Percentiles rank a stretch among this genome's conserved stretches.
These are phyloP conservation scores for Moniliella sp. DNA, from an alignment of 1,284 basidiomycete genomes.

Conservation along the genomic window DNA sequence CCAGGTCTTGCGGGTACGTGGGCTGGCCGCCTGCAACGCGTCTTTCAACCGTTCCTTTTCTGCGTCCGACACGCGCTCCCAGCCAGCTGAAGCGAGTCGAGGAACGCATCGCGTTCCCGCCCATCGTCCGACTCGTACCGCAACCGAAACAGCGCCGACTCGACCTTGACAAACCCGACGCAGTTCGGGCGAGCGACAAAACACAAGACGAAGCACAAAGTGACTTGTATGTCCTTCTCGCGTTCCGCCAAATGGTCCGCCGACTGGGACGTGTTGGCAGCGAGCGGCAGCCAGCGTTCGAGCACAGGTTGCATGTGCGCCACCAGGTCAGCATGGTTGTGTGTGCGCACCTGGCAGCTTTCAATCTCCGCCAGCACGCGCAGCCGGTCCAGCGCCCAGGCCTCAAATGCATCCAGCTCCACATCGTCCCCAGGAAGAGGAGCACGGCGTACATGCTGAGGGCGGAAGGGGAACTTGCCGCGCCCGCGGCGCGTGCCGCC, in stretches of 20 bases:
- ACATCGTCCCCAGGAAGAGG: too few relatives aligned
- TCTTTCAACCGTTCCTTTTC: constrained; percentile 43
- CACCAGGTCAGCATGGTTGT: constrained; percentile 54
- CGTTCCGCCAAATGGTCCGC: constrained; percentile 42
- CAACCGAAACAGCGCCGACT: constrained; percentile 60
- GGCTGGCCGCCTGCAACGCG: constrained; percentile 38
- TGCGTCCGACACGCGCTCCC: constrained; percentile 45
- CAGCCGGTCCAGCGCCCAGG: constrained; percentile 66
- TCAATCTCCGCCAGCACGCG: constrained; percentile 85
- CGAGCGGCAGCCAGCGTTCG: constrained; percentile 52
- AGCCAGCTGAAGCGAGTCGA: constrained; percentile 59
- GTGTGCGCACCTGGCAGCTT: constrained; percentile 63
- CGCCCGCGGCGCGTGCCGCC: too few relatives aligned
- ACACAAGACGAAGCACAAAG: constrained; percentile 80
- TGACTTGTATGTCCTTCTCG: constrained; percentile 69
- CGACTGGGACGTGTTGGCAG: constrained; percentile 41
- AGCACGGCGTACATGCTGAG: too few relatives aligned
- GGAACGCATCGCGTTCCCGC: constrained; percentile 49
- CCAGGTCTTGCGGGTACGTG: constrained; percentile 30
- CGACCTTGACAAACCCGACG: constrained; percentile 74
- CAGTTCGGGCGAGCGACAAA: constrained; percentile 84
- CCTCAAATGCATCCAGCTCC: constrained; percentile 95
- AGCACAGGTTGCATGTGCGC: constrained; percentile 44
- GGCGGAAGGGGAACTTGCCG: too few relatives aligned
- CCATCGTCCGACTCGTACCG: constrained; percentile 55